These are phyloP conservation scores for Niebla homalea DNA, from an alignment of 495 filamentous ascomycete species.

Conservation along the genomic window DNA sequence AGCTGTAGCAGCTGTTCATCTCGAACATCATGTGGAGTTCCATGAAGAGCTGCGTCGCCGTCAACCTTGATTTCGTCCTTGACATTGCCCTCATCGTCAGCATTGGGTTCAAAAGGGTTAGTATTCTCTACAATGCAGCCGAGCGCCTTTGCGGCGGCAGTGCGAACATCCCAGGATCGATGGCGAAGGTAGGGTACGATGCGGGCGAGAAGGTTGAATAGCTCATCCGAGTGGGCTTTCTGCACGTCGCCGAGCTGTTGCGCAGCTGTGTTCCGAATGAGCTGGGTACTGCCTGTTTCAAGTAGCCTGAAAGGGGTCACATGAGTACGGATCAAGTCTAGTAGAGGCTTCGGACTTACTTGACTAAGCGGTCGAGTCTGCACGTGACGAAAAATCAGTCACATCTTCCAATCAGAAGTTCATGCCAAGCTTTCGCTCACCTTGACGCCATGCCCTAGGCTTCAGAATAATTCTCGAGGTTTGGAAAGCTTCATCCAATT, in stretches of 20 bases:
- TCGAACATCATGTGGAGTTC: conserved; percentile 12
- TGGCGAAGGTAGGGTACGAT: conserved; percentile 85
- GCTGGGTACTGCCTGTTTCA: conserved; percentile 85
- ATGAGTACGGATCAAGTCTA: conserved; percentile 14
- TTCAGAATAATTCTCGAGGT: not conserved
- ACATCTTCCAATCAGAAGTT: conserved; percentile 2
- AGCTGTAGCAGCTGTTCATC: conserved; percentile 52
- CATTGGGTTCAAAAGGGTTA: conserved; percentile 76
- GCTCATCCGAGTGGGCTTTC: conserved; percentile 90
- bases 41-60: conserved; percentile 20
- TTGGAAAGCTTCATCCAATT: too few relatives aligned
- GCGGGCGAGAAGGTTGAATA: conserved; percentile 92
- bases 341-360: conserved; percentile 43
- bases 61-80: conserved; percentile 35
- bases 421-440: conserved; percentile 24
- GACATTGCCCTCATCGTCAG: conserved; percentile 44
- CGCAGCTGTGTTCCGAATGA: conserved; percentile 92
- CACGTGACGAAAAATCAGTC: conserved; percentile 1
- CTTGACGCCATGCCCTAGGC: conserved; percentile 37
- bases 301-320: conserved; percentile 53
- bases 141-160: conserved; percentile 81
- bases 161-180: conserved; percentile 91
- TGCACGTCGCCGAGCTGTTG: conserved; percentile 95
- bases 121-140: conserved; percentile 87
- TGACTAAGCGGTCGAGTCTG: conserved; percentile 86